Base-by-base conservation (phyloP, 345 rosid species). In the Clarkia xantiana region DNA sequence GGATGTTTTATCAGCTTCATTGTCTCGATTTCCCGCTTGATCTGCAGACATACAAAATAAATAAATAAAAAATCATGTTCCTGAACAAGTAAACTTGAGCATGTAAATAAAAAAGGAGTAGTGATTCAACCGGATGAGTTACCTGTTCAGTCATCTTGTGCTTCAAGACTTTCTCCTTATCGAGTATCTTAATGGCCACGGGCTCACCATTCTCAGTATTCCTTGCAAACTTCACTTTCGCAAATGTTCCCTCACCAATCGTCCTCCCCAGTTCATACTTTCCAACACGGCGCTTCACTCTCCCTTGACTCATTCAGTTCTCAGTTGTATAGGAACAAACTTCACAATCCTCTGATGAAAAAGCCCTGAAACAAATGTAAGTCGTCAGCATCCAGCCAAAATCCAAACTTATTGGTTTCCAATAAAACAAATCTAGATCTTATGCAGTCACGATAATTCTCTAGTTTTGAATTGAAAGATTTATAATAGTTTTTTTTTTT, bases 101-200 rank as follows among this genome's bases (percentile, higher is more conserved):
- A 17, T 14, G 53, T 6, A 29, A 13, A 57, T 40, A 10, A 46
- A 10, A 9, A 48, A 41, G 38, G 36, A 42, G 14, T 1, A 15
- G 18, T 23, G 14, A n/a, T 0, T n/a, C 25, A 19, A 18, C 46
- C 49, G 16, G n/a, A 54, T 40, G 38, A 53, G 50, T 25, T 45
- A 90, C 97, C 97, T 81, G 98, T 66, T 86, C 98, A 66, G 93
- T 76, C 89, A 91, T 86, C 76, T 84, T 86, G 73, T 91, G 83
- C 69, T 81, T 84, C 51, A 91, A 86, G 62, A 91, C 94, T 72
- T 86, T 91, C 56, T 91, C 96, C 65, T 81, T 86, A 66, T 91
- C 98, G 29, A 91, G 91, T 56, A 91, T 84, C 82, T 91, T 91
- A 61, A 91, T 71, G 53, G 98, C 96, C 18, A 91, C 98, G 10